phyloP scores from a whole-genome alignment of 495 filamentous ascomycete species.

The Aspergillus leporis region DNA sequence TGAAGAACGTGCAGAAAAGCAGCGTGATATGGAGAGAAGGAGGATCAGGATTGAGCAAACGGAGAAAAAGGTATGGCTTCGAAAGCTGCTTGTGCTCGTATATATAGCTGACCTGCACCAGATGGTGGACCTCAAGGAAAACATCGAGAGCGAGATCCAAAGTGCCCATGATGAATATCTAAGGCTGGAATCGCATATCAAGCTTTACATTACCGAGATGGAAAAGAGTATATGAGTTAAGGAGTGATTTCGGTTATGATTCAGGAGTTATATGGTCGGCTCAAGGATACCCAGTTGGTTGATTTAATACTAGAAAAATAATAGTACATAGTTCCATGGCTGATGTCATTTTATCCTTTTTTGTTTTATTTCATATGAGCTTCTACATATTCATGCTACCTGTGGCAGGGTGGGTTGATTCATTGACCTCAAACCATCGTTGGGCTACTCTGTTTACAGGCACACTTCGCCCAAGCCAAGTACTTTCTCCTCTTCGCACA shows the following conservation, averaged over 20 bases:
- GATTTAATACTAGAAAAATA: conserved; percentile 12
- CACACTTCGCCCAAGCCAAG: conserved; percentile 69
- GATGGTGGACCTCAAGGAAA: conserved; percentile 97
- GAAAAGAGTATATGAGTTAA: conserved; percentile 74
- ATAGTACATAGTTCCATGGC: conserved; percentile 24
- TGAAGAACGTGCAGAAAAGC: conserved; percentile 81
- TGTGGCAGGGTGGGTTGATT: conserved; percentile 4
- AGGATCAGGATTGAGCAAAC: conserved; percentile 93
- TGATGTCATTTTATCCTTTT: conserved; percentile 8
- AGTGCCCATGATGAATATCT: conserved; percentile 87
- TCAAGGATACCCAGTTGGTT: conserved; percentile 46
- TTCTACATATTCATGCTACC: conserved; percentile 7
- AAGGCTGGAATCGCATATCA: conserved; percentile 95
- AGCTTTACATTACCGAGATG: conserved; percentile 97
- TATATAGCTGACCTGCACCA: conserved; percentile 36
- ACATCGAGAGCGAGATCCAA: conserved; percentile 90
- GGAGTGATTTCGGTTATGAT: conserved; percentile 25
- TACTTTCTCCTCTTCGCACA: conserved; percentile 53
- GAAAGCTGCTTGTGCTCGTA: not conserved
- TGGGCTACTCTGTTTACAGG: conserved; percentile 61
- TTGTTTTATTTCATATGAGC: conserved; percentile 8
- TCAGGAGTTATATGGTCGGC: conserved; percentile 42
- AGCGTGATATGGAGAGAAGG: conserved; percentile 85
- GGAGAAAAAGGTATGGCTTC: conserved; percentile 84
- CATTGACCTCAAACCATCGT: conserved; percentile 71